Evolutionary conservation across 768 basidiomycete species (phyloP), one percentile per base, ranked within the genome.

Genomic region (Strobilomyces echinocephalus): DNA sequence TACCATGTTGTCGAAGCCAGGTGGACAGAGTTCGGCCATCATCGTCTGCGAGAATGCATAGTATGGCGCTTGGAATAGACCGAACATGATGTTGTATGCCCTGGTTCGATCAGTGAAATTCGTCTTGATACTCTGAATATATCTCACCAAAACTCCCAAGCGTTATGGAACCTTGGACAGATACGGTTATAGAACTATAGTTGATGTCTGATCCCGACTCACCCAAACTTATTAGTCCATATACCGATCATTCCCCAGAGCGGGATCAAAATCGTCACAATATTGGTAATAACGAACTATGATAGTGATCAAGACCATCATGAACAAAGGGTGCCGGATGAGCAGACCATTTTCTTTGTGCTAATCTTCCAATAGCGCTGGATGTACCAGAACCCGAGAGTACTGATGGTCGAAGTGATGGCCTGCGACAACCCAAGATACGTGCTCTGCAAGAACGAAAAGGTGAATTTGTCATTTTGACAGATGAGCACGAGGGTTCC

Each of bases 11-110:
- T 93, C 91, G 63, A 88, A 93, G 1, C 91, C 91, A 1, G 88
- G 87, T 12, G 91, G 91, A 7, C 87, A 83, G 11, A 95, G 79
- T 67, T 94, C 91, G 1, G 88, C 87, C 88, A 91, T 91, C 85
- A 89, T 87, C 0, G 87, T 90, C 64, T 88, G 85, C 4, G 88
- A 83, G 64, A 87, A 90, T 1, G 91, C 88, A 64, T 89, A 93
- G 70, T 91, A 94, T 0, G 91, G 91, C 1, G 87, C 87, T 72
- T 91, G 87, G 76, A 90, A 90, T 9, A 91, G 69, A 12, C 89
- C 88, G 60, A 86, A 88, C 3, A 91, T 69, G 46, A 89, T 74
- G 54, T 90, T 91, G 71, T 91, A 92, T 5, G 81, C 83, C 84
- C 85, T 87, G 55, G 38, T 38, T 46, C 2, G 41, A 39, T 54